Conservation (phyloP, 2,329 filamentous ascomycete species). For the Clarireedia monteithiana region DNA sequence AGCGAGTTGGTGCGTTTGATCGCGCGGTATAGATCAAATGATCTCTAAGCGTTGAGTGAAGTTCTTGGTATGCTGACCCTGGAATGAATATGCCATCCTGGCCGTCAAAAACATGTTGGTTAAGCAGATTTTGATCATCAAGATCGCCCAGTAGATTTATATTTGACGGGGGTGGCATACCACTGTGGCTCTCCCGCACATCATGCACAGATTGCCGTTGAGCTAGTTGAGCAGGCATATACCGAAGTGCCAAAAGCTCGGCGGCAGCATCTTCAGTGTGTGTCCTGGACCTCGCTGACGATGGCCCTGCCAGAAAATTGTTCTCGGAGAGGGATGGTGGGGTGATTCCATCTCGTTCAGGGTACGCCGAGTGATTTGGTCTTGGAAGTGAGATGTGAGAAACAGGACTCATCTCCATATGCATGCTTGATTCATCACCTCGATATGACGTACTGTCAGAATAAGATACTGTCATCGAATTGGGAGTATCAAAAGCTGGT, state of each 20-base stretch:
- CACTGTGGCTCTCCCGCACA: neutral
- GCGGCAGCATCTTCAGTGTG: constrained; percentile 13
- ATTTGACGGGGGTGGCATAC: neutral
- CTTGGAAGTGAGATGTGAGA: no score
- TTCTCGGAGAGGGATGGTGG: no score
- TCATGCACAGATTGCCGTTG: neutral
- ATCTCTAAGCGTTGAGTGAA: constrained; percentile 38
- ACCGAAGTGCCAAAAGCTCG: constrained; percentile 12
- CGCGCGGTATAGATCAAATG: constrained; percentile 38
- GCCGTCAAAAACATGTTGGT: constrained; percentile 11
- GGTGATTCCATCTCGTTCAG: no score
- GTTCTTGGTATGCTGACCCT: constrained; percentile 39
- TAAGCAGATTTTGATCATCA: neutral
- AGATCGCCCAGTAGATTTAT: neutral
- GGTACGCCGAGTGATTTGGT: no score
- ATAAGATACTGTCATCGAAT: neutral
- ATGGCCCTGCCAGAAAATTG: no score
- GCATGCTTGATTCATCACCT: neutral
- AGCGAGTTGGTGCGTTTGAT: constrained; percentile 32
- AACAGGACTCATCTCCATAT: constrained; percentile 1
- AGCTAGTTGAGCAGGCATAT: neutral
- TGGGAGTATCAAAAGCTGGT: neutral
- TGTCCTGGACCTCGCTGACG: constrained; percentile 1
- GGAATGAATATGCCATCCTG: constrained; percentile 37
- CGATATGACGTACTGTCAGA: neutral